These are phyloP conservation scores for Arthrinium puccinioides DNA, from an alignment of 2,329 filamentous ascomycete species.

Conservation along the genomic window DNA sequence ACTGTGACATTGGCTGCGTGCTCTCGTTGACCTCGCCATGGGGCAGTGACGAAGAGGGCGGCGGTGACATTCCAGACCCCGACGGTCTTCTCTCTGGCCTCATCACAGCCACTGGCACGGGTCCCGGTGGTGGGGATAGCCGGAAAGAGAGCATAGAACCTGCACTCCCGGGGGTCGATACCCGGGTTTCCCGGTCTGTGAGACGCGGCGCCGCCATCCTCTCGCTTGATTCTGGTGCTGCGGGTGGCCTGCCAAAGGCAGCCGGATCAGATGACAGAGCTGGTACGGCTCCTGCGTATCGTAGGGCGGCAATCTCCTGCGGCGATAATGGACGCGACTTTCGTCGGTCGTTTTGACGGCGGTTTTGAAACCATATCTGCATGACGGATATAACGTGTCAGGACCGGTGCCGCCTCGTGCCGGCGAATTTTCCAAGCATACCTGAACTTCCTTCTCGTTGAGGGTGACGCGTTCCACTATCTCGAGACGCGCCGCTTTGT, in stretches of 20 bases:
- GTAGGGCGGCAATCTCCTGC: constrained; percentile 62
- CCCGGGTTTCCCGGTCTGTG: constrained; percentile 10
- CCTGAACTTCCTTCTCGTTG: constrained; percentile 95
- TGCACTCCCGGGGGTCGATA: constrained; percentile 12
- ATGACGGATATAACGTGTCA: neutral
- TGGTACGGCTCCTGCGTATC: constrained; percentile 44
- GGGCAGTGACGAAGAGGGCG: constrained; percentile 15
- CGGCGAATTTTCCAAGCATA: constrained; percentile 35
- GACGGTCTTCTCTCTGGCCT: constrained; percentile 9
- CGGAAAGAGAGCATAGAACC: constrained; percentile 12
- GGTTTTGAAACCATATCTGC: constrained; percentile 97
- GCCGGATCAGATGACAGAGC: constrained; percentile 39
- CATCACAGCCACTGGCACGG: no score
- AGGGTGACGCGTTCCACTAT: constrained; percentile 82
- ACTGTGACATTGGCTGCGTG: constrained; percentile 24
- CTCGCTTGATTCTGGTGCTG: constrained; percentile 5
- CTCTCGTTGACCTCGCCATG: constrained; percentile 12
- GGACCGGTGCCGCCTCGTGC: neutral
- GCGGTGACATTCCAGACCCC: constrained; percentile 8
- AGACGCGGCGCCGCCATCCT: constrained; percentile 10
- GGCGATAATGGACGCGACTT: constrained; percentile 78
- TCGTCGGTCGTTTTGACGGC: constrained; percentile 84
- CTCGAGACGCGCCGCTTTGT: constrained; percentile 77
- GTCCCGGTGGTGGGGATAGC: constrained; percentile 14
- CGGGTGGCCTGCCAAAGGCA: constrained; percentile 11